A percentile compares a stretch with the other conserved stretches of the same genome.
Evolutionary conservation across 108 stramenopile genomes (phyloP).

Genomic region (Aurantiochytrium sp.): DNA sequence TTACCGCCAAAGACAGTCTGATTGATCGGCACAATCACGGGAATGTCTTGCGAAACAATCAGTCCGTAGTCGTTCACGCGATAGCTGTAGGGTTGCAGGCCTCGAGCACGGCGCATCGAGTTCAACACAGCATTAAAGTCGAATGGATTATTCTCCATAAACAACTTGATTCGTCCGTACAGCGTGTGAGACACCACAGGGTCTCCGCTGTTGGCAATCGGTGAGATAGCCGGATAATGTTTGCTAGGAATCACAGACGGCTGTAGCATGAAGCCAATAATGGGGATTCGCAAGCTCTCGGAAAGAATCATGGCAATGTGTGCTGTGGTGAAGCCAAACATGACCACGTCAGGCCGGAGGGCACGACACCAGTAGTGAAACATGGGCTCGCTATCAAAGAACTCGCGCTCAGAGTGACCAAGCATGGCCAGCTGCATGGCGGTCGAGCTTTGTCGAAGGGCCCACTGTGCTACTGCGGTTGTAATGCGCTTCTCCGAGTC

Average conservation of each 20-base stretch:
- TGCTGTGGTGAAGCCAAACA: constrained; percentile 13
- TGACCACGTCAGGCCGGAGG: neutral
- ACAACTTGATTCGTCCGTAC: neutral
- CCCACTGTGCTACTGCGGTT: neutral
- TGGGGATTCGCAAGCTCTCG: neutral
- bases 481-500: constrained; percentile 12
- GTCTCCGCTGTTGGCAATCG: neutral
- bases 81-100: neutral
- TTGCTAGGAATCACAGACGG: neutral
- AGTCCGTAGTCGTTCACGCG: neutral
- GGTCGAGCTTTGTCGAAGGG: neutral
- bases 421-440: neutral
- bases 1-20: neutral
- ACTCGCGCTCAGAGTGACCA: neutral
- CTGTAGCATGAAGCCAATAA: constrained; percentile 9
- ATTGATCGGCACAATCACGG: neutral
- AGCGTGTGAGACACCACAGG: neutral
- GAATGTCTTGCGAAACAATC: neutral
- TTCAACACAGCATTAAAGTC: neutral
- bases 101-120: neutral
- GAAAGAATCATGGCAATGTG: constrained; percentile 16
- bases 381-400: constrained; percentile 15
- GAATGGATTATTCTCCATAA: neutral
- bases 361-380: constrained; percentile 4
- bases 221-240: neutral